These are phyloP conservation scores for Cercospora sp. DNA, from an alignment of 2,329 filamentous ascomycete species.

Conservation along the genomic window DNA sequence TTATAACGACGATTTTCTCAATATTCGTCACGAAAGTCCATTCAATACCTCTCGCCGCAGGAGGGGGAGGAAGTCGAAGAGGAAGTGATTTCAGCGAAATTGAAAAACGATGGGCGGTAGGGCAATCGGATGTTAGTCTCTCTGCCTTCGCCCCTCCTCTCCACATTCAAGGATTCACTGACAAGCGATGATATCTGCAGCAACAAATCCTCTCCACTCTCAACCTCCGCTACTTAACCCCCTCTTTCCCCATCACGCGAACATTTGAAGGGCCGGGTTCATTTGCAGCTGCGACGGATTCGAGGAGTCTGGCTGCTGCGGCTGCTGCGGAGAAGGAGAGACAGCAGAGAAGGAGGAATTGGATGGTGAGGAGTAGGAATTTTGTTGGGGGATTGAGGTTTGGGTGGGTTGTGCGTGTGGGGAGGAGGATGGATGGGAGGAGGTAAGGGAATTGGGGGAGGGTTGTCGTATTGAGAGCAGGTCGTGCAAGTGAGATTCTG, in stretches of 20 bases:
- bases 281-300: slow-evolving; percentile 20
- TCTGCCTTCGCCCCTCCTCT: too few relatives aligned
- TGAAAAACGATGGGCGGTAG: not conserved
- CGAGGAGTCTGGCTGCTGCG: not conserved
- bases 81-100: not conserved
- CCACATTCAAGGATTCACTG: too few relatives aligned
- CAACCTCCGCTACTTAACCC: slow-evolving; percentile 23
- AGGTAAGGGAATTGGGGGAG: too few relatives aligned
- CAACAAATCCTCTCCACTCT: slow-evolving; percentile 24
- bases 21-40: too few relatives aligned
- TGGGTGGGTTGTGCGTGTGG: not conserved
- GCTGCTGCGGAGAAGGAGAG: not conserved
- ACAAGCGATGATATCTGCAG: too few relatives aligned
- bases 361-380: slow-evolving; percentile 22
- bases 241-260: slow-evolving; percentile 21
- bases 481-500: not conserved
- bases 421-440: too few relatives aligned
- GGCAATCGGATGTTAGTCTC: not conserved
- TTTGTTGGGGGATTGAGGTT: slow-evolving; percentile 15
- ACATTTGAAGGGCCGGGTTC: not conserved
- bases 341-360: slow-evolving; percentile 4
- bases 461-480: not conserved
- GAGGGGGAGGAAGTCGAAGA: too few relatives aligned
- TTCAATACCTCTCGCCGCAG: not conserved
- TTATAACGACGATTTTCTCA: too few relatives aligned